phyloP scores from a whole-genome alignment of 2,329 filamentous ascomycete genomes.

The Trichoderma sp. region DNA sequence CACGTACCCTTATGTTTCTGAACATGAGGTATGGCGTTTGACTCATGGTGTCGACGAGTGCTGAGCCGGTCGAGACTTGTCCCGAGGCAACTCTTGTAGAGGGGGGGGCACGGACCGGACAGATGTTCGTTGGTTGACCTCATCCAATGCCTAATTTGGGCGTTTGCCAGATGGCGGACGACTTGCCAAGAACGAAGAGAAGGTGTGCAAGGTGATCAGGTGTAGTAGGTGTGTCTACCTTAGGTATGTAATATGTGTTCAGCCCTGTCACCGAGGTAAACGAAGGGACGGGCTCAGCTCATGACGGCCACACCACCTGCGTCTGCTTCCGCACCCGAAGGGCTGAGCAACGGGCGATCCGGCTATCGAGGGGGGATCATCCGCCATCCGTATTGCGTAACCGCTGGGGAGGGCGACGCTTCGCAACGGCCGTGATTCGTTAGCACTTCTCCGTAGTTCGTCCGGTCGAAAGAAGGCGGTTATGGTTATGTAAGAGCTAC shows the following conservation, averaged over 20 bases:
- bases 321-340: background rate
- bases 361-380: constrained; percentile 18
- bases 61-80: background rate
- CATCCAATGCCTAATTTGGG: too few species aligned
- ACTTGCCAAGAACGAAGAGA: background rate
- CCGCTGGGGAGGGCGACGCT: background rate
- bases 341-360: constrained; percentile 11
- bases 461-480: background rate
- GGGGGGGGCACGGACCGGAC: too few species aligned
- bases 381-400: constrained; percentile 11
- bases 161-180: background rate
- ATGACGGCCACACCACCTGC: background rate
- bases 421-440: constrained; percentile 9
- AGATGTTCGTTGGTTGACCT: too few species aligned
- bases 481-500: constrained; percentile 25
- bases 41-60: background rate
- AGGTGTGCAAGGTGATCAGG: background rate
- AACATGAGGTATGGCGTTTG: too few species aligned
- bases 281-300: background rate
- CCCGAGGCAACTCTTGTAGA: background rate
- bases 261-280: constrained; percentile 2
- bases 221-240: background rate
- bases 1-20: too few species aligned
- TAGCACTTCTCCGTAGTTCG: background rate
- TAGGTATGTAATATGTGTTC: background rate